A percentile compares a stretch with the other conserved stretches of the same genome.
These are phyloP conservation scores for Naumovozyma dairenensis DNA, from an alignment of 805 yeast species.

Conservation along the genomic window DNA sequence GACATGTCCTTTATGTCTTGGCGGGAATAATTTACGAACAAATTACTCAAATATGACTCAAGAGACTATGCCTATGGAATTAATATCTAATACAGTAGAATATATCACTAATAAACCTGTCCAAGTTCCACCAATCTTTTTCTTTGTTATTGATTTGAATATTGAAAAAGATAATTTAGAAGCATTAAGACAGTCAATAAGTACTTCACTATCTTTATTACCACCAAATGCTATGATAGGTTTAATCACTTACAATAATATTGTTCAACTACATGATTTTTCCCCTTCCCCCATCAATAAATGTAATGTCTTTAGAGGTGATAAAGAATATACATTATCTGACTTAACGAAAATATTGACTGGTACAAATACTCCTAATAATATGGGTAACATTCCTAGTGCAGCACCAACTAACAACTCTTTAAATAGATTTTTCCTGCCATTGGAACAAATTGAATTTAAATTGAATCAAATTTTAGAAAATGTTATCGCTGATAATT, in stretches of 20 bases:
- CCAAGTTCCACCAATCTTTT: constrained; percentile 73
- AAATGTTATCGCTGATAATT: constrained; percentile 66
- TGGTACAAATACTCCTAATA: constrained; percentile 38
- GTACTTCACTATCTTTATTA: constrained; percentile 62
- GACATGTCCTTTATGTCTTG: constrained; percentile 77
- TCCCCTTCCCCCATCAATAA: constrained; percentile 58
- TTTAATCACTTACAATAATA: constrained; percentile 74
- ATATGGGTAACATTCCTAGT: constrained; percentile 12
- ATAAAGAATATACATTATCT: constrained; percentile 59
- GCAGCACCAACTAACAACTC: constrained; percentile 34
- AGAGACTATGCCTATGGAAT: constrained; percentile 74
- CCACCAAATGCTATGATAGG: constrained; percentile 90
- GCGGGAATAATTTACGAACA: constrained; percentile 71
- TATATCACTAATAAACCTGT: constrained; percentile 76
- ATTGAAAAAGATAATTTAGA: constrained; percentile 81
- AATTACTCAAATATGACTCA: constrained; percentile 70
- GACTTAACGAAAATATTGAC: constrained; percentile 55
- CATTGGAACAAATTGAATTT: constrained; percentile 70
- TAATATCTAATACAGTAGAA: constrained; percentile 70
- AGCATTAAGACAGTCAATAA: constrained; percentile 72
- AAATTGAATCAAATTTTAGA: constrained; percentile 74
- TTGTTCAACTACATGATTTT: constrained; percentile 82
- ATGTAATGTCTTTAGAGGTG: constrained; percentile 80
- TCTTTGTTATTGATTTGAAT: constrained; percentile 80
- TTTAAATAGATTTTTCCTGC: constrained; percentile 57